phyloP scores from a whole-genome alignment of 345 rosid genomes.

The Trapa incisa region DNA sequence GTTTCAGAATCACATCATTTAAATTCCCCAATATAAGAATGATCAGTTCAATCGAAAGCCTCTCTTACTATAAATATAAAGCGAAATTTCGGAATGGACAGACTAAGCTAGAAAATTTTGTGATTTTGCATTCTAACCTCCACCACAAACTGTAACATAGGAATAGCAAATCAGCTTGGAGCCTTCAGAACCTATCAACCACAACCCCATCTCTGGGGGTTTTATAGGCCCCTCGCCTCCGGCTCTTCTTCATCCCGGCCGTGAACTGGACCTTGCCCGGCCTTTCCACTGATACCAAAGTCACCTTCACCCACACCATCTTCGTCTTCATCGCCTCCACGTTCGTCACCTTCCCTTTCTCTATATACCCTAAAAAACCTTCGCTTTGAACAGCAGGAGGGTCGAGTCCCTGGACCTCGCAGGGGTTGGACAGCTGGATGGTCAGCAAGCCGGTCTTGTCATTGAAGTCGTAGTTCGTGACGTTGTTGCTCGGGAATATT shows the following conservation, averaged over 20 bases:
- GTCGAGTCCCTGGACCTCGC: constrained; percentile 87
- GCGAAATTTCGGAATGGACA: no score
- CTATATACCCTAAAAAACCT: constrained; percentile 58
- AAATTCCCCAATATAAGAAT: no score
- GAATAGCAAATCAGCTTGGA: neutral
- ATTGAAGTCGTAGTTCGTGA: constrained; percentile 81
- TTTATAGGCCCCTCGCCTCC: constrained; percentile 71
- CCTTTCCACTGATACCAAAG: constrained; percentile 41
- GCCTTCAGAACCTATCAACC: constrained; percentile 53
- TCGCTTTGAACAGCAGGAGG: constrained; percentile 51
- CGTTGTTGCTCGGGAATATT: constrained; percentile 68
- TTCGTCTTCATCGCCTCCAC: constrained; percentile 88
- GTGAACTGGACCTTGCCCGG: constrained; percentile 56
- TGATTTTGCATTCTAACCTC: neutral
- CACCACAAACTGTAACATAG: neutral
- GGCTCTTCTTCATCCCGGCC: constrained; percentile 69
- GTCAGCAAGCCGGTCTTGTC: constrained; percentile 63
- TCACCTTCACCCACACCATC: constrained; percentile 75
- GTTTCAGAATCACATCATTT: no score
- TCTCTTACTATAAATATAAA: no score
- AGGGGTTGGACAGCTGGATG: constrained; percentile 55
- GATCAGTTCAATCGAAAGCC: no score
- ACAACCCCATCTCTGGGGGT: constrained; percentile 56
- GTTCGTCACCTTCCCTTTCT: constrained; percentile 72
- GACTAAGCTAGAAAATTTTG: neutral